Evolutionary conservation across 116 monocot species (phyloP), one percentile per base, ranked within the genome.

Genomic region (Posidonia oceanica): DNA sequence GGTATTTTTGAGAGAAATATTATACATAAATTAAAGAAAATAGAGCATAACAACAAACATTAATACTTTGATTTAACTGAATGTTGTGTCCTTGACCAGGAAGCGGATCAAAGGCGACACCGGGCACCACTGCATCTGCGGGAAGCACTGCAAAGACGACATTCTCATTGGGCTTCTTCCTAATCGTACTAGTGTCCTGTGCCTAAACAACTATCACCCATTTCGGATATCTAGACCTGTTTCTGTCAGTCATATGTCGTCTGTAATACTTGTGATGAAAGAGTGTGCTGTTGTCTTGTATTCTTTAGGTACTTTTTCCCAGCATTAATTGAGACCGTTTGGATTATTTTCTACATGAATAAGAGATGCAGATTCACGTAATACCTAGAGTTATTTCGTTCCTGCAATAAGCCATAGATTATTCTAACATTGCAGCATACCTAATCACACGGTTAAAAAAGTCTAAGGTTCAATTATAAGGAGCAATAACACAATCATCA

Each of bases 101-200:
- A 53, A 54, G 48, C 22, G 68, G 53, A 52, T 22, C 68, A 36
- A 68, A 68, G 68, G 51, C 53, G 6, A 68, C 68, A 52, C 52
- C 17, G 40, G 44, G 16, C 11, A 14, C 2, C 12, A 39, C 7
- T 5, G 8, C 52, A 16, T 52, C 68, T 51, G 54, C 52, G 21
- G 54, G 54, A 29, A 54, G 29, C 54, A 21, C 21, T 44, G 21
- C 68, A 54, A 68, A 68, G 68, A 54, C 36, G 14, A 23, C 68
- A 22, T 54, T 68, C 23, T 54, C 68, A 5, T 17, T 53, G 13
- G 52, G 23, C 51, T 68, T 68, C 68, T 36, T 68, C 53, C 13
- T 53, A 18, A 17, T 54, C 54, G 14, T 52, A 22, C 37, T 68
- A 36, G 52, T 29, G 12, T 68, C 68, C 20, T 17, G 36, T 54